Base-by-base conservation (phyloP, 768 basidiomycete species). In the Pulveroboletus sp. region DNA sequence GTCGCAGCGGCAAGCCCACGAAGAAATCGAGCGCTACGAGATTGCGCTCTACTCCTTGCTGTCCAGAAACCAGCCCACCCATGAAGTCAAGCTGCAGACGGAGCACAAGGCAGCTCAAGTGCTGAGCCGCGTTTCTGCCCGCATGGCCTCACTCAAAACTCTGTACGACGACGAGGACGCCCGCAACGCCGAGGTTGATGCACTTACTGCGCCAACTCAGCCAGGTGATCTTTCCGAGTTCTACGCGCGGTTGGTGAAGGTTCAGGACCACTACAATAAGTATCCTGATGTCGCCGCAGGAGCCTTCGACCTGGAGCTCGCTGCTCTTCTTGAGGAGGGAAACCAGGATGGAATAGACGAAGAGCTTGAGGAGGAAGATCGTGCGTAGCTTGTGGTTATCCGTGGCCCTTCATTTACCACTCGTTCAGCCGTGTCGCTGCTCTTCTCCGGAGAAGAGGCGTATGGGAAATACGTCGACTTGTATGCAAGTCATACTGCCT, bases 391-490 rank as follows among this genome's bases (percentile, higher is more conserved):
- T 57, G n/a, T 45, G 4, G 31, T 47, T 7, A 13, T 24, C n/a
- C 19, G 38, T 38, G 39, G 49, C 38, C 29, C n/a, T 49, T 39
- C 49, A 55, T 47, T 40, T 20, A 55, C 39, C 48, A 19, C 36
- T 50, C 35, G 46, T 50, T 31, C 53, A 92, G 90, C 87, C 45
- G 75, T 92, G 47, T 85, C 87, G 31, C 69, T 90, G 42, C 69
- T 95, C 58, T 99, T 99, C 72, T 95, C 94, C 12, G 97, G 97
- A 29, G 95, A 98, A 73, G 97, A 99, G 65, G 79, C 80, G 8
- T 91, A 94, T 58, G 97, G 97, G 43, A 90, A 90, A 69, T 97
- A 95, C 65, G 80, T 98, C 52, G 97, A 99, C 68, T 67, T 99
- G 49, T 90, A 98, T 66, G 75, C 83, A 42, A 85, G 90, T 50